Evolutionary conservation across 2,329 filamentous ascomycete species (phyloP), one percentile per base, ranked within the genome.

Genomic region (Grosmannia serpens): DNA sequence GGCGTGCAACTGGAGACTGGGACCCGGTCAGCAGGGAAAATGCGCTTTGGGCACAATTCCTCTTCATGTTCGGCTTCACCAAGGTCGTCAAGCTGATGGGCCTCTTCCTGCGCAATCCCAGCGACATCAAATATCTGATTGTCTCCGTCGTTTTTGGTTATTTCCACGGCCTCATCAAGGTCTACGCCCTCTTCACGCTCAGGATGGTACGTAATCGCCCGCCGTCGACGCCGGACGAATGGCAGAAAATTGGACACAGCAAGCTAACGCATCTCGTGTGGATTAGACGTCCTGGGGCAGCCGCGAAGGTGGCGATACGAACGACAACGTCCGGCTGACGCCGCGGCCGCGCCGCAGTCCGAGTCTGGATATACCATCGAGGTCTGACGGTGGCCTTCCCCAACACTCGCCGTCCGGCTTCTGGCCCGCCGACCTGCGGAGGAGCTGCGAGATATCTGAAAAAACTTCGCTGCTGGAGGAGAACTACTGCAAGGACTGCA

Each of bases 131-230:
- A 49, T 88, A 88, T 68, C 77, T 96, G 55, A 90, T 89, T 1
- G 77, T 92, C n/a, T 95, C 91, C 46, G 84, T 96, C 65, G 62
- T 90, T 17, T 97, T 96, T 73, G 92, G 92, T 55, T 96, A 94
- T 73, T 88, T 95, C 66, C 92, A 97, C 70, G 90, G 91, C 61
- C 72, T 91, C 62, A 91, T 97, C 78, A 96, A 96, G 77, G 78
- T 95, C 62, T 92, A 92, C 68, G 91, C 92, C 47, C 79, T 91
- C 62, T 77, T 87, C 64, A 96, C 91, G 60, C 82, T 91, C 65
- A 86, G 87, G 68, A 86, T 88, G 83, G 90, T 95, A 81, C 73
- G 86, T 53, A 22, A 15, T 38, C 17, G 3, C 15, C 35, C 4
- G 35, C 15, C 13, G 17, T 15, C 13, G 13, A 38, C 35, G 35